phyloP scores from a whole-genome alignment of 495 filamentous ascomycete species.

The Podospora australis region DNA sequence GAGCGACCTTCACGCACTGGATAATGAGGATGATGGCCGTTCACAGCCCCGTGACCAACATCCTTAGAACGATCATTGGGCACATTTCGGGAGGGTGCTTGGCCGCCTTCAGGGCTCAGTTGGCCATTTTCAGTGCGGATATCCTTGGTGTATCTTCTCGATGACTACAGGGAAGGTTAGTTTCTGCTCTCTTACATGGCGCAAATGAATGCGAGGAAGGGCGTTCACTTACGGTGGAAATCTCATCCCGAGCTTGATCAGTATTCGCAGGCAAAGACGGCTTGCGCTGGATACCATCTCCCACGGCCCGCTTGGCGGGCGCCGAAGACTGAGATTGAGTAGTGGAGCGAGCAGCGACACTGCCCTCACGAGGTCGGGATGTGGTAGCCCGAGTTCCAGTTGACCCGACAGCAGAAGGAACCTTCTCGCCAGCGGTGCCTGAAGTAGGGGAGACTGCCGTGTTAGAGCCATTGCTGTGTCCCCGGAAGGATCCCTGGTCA shows the following conservation, averaged over 20 bases:
- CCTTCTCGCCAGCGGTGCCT: constrained; percentile 13
- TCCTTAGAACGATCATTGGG: constrained; percentile 24
- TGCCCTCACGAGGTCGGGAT: constrained; percentile 21
- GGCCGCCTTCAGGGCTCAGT: constrained; percentile 14
- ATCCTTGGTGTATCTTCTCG: constrained; percentile 18
- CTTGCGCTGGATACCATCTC: constrained; percentile 38
- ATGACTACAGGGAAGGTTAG: constrained; percentile 10
- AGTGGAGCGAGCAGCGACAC: constrained; percentile 13
- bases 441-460: constrained; percentile 4
- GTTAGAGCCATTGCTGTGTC: constrained; percentile 11
- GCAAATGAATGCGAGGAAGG: neutral
- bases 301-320: constrained; percentile 41
- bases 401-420: constrained; percentile 7
- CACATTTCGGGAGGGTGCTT: neutral
- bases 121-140: constrained; percentile 19
- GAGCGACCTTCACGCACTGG: constrained; percentile 29
- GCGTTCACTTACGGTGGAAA: constrained; percentile 24
- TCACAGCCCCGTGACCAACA: constrained; percentile 10
- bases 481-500: constrained; percentile 27
- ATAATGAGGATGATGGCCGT: constrained; percentile 24
- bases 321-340: constrained; percentile 21
- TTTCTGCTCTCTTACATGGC: neutral
- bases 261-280: constrained; percentile 19
- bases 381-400: constrained; percentile 9
- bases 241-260: constrained; percentile 35